Percentiles rank a stretch among this genome's conserved stretches.
Evolutionary conservation across 2,329 filamentous ascomycete species (phyloP).

Genomic region (Daldinia sp.): DNA sequence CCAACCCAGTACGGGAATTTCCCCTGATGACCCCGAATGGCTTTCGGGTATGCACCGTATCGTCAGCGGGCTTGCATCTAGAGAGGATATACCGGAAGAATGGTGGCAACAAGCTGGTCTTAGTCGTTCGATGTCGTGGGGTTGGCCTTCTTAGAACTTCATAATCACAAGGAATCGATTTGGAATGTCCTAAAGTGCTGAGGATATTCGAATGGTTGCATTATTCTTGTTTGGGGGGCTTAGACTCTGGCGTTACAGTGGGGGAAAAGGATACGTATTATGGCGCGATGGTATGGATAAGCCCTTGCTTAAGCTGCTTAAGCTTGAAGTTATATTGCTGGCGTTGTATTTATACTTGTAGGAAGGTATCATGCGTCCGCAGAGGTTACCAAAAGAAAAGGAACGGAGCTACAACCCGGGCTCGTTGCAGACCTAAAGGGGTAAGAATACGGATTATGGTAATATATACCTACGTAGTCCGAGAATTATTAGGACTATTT

Average conservation of each 20-base stretch:
- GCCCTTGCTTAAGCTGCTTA: not conserved
- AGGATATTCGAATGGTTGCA: not conserved
- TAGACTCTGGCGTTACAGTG: constrained; percentile 8
- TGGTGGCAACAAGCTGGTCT: constrained; percentile 81
- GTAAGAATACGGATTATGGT: not conserved
- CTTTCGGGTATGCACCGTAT: constrained; percentile 75
- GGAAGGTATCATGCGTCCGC: not conserved
- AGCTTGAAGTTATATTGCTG: not conserved
- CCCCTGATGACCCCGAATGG: constrained; percentile 46
- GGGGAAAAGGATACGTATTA: constrained; percentile 4
- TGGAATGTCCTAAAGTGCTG: not conserved
- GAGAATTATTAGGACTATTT: not conserved
- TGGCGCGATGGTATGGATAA: not conserved
- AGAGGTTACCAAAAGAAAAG: not conserved
- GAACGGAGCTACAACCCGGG: not conserved
- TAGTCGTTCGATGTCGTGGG: constrained; percentile 62
- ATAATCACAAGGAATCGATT: not conserved
- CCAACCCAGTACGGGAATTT: constrained; percentile 2
- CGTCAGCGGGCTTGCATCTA: constrained; percentile 71
- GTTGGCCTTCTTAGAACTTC: not conserved
- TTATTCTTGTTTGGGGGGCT: not conserved
- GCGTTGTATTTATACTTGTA: constrained; percentile 9
- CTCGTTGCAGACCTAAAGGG: not conserved
- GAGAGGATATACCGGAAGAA: constrained; percentile 81
- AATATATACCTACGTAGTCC: not conserved